Evolutionary conservation across 148 eudicot species (phyloP), one percentile per base, ranked within the genome.

Genomic region (Amaranthus palmeri): DNA sequence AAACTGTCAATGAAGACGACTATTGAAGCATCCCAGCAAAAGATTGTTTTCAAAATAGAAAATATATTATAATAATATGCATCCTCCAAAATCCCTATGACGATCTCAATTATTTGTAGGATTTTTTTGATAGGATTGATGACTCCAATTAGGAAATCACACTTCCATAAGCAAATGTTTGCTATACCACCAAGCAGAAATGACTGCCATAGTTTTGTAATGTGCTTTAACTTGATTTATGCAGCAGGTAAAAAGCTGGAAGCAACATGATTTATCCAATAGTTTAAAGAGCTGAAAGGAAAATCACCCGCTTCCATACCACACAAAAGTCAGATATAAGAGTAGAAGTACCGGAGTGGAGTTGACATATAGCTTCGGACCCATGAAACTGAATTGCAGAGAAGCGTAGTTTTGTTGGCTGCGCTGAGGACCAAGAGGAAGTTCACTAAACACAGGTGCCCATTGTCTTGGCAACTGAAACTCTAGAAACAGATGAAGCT

Each of bases 391-490:
- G 78, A 95, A 95, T 81, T 90, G 99, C 78, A 95, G 78, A 64
- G 99, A 91, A 67, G 92, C 71, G 52, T 80, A 83, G 71, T 84
- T 87, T 74, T 83, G 90, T 72, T 91, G 93, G 83, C 83, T 84
- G 68, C 96, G 84, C 67, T 95, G 99, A 52, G 97, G 99, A 70
- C 96, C 99, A 79, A 95, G 88, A 44, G 99, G 97, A 77, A 91
- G 96, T 73, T 95, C 99, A 77, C 92, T 88, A 73, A 92, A 95
- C 55, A 95, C 90, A 49, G 99, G 99, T 42, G 99, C 99, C 99
- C 99, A 95, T 77, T 90, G 96, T 73, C 99, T 75, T n/a, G 97
- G 99, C 73, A 95, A 76, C 83, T 95, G 99, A 78, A 95, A 95
- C 74, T 95, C 97, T 88, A 95, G 81, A 87, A 95, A 95, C 70